Evolutionary conservation across 345 rosid species (phyloP).

Genomic region (Murraya paniculata): DNA sequence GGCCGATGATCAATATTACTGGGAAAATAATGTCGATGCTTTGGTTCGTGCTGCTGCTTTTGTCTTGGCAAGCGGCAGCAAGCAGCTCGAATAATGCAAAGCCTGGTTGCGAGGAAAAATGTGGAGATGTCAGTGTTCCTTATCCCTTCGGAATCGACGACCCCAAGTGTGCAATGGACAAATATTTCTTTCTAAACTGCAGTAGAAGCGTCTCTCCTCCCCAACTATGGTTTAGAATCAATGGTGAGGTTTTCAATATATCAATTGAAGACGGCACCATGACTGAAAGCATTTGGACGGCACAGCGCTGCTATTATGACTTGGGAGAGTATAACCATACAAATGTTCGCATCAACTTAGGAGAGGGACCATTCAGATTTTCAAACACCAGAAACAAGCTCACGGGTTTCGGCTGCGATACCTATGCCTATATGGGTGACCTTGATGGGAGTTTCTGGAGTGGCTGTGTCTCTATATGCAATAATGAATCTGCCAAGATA

Average conservation of each 20-base stretch:
- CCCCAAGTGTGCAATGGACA: not conserved
- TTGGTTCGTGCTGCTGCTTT: not conserved
- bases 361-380: not conserved
- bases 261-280: not conserved
- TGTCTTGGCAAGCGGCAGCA: not conserved
- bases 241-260: too few relatives aligned
- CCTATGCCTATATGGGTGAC: not conserved
- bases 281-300: not conserved
- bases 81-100: too few relatives aligned
- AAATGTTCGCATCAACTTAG: accelerated
- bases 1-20: too few relatives aligned
- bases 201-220: not conserved
- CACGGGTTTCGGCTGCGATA: conserved; percentile 30
- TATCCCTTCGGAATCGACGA: too few relatives aligned
- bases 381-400: conserved; percentile 22
- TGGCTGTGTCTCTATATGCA: conserved; percentile 17
- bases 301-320: conserved; percentile 10
- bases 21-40: not conserved
- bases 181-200: conserved; percentile 14
- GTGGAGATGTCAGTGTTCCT: too few relatives aligned
- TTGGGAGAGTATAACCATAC: accelerated
- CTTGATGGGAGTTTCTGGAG: not conserved
- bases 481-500: not conserved
- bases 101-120: too few relatives aligned
- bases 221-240: too few relatives aligned